Conservation (phyloP, 768 basidiomycete genomes). For the Hirschioporus abietinus region DNA sequence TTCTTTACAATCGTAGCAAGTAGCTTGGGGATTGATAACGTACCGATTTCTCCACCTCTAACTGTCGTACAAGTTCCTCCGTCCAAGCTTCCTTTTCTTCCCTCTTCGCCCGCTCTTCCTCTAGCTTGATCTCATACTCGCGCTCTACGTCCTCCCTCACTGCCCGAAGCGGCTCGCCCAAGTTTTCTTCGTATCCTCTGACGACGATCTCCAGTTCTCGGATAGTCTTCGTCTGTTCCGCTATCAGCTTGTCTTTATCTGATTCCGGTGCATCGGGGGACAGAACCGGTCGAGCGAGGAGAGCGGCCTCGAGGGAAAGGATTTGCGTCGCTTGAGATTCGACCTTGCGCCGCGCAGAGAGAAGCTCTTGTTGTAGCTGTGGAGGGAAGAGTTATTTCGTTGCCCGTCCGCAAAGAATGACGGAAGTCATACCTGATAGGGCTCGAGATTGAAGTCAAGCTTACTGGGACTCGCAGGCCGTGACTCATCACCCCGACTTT, state of each 20-base stretch:
- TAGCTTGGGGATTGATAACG: constrained; percentile 16
- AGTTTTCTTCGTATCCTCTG: constrained; percentile 66
- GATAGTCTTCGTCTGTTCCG: constrained; percentile 70
- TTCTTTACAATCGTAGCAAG: neutral
- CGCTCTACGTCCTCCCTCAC: constrained; percentile 71
- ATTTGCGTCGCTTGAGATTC: constrained; percentile 82
- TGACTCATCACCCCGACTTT: constrained; percentile 61
- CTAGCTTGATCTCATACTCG: constrained; percentile 61
- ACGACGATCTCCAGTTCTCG: constrained; percentile 72
- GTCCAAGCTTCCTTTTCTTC: constrained; percentile 74
- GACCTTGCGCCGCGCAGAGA: constrained; percentile 69
- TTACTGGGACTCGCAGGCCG: constrained; percentile 80
- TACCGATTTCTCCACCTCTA: constrained; percentile 77
- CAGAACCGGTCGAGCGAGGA: constrained; percentile 64
- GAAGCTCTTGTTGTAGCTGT: constrained; percentile 84
- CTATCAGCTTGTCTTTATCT: constrained; percentile 71
- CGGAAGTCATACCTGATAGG: constrained; percentile 58
- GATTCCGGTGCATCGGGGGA: constrained; percentile 59
- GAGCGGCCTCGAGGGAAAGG: constrained; percentile 72
- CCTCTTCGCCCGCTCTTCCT: constrained; percentile 49
- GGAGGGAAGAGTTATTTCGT: neutral
- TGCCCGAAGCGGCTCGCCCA: constrained; percentile 59
- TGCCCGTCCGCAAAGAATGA: constrained; percentile 3
- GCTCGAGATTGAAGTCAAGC: constrained; percentile 85
- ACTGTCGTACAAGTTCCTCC: constrained; percentile 62